phyloP scores from a whole-genome alignment of 2,329 filamentous ascomycete genomes.

The Aspergillus quadricinctus region DNA sequence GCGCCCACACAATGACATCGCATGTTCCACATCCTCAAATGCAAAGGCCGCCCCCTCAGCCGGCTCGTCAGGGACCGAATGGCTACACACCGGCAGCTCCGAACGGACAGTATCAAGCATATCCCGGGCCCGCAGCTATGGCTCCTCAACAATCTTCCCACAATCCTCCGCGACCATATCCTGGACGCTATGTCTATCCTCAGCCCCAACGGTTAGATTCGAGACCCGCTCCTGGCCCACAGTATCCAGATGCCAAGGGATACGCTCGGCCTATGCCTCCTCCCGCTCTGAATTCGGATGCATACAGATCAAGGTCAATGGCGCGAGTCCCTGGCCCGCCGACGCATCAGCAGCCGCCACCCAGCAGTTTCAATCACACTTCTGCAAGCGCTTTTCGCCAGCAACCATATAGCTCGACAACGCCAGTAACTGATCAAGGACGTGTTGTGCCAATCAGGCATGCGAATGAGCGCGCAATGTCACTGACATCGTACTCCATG shows the following conservation, averaged over 20 bases:
- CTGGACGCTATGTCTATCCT: conserved; percentile 66
- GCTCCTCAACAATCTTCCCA: conserved; percentile 52
- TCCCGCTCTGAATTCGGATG: conserved; percentile 76
- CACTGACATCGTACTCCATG: conserved; percentile 77
- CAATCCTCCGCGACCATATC: conserved; percentile 57
- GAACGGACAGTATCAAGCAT: conserved; percentile 40
- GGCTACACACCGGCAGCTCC: conserved; percentile 38
- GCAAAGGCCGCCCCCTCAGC: conserved; percentile 38
- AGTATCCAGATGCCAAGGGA: conserved; percentile 57
- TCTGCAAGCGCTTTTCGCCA: conserved; percentile 75
- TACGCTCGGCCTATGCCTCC: conserved; percentile 56
- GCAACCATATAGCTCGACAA: conserved; percentile 61
- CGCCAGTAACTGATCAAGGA: conserved; percentile 84
- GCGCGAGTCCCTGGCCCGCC: conserved; percentile 70
- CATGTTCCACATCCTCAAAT: conserved; percentile 42
- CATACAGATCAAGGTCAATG: conserved; percentile 89
- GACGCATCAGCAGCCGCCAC: conserved; percentile 60
- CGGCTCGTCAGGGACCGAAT: conserved; percentile 43
- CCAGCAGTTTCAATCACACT: conserved; percentile 59
- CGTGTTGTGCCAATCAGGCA: conserved; percentile 86
- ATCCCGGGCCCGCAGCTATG: conserved; percentile 31
- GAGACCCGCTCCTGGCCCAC: conserved; percentile 47
- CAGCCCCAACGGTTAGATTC: conserved; percentile 67
- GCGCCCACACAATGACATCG: conserved; percentile 75
- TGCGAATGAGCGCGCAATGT: conserved; percentile 94